Evolutionary conservation across 805 yeast species (phyloP), one percentile per base, ranked within the genome.

Genomic region (Schizosaccharomyces japonicus): DNA sequence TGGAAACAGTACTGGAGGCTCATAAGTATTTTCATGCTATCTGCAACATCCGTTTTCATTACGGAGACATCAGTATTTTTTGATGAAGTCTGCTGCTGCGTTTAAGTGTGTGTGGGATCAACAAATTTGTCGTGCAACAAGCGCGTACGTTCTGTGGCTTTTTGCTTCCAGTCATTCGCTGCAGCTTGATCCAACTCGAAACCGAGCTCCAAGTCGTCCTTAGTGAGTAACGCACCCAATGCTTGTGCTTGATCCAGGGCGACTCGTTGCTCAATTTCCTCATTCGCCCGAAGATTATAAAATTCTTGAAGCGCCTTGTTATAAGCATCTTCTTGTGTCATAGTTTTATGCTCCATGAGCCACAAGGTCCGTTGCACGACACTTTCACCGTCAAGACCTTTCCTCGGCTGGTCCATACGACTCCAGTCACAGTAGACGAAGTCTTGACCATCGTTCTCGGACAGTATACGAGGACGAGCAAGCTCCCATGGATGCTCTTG

Each of bases 401-500:
- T 77, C 42, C 69, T 64, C 29, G 76, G 59, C 61, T 90, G 96
- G 54, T 71, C 70, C 60, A 90, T 71, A 47, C 68, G 67, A 44
- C 77, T 68, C 96, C 98, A 90, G 60, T 90, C 83, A 50, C 68
- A 67, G 5, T 60, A 57, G 2, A 55, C 50, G 36, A 61, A 56
- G 44, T 79, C 82, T 40, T 69, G 66, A 5, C 80, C 81, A 32
- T 69, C 68, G 56, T 75, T 80, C 61, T 90, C 98, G 44, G 84
- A 69, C 53, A 90, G 63, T 27, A 74, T 69, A 59, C 80, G 81
- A 11, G 96, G 95, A 54, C 93, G 72, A 1, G 96, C 82, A 48
- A 85, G 66, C 63, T 90, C 98, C 98, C 98, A 90, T 5, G 98
- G 98, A 63, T 90, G 98, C 59, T 85, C 95, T 50, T 75, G 75